Base-by-base conservation (phyloP, 345 rosid species). In the Camelina sativa region DNA sequence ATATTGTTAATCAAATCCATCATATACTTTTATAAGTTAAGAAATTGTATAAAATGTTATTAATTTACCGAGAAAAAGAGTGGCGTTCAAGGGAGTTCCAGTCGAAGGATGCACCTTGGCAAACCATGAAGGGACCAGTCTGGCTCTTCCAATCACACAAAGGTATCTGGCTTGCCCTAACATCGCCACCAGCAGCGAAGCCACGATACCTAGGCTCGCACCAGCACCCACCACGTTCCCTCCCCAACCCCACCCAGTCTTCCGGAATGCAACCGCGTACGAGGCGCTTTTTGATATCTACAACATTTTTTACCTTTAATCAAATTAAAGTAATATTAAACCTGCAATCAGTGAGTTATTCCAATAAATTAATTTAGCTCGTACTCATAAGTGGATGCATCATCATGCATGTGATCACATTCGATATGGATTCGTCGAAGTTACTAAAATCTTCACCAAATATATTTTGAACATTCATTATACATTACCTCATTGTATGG, bases 141-240 rank as follows among this genome's bases (percentile, higher is more conserved):
- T 75, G 25, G 97, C 91, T 85, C 98, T 87, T 46, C 88, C 96
- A 41, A 93, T 84, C 38, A 93, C 98, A 84, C 98, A 93, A 23
- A 93, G 93, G 82, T 93, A 91, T 79, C 98, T 82, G n/a, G 98
- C 92, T 81, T 93, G 98, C 23, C 97, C 98, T 74, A 93, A 76
- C 98, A 93, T 93, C 19, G 98, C 98, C 15, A 93, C 98, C 82
- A 93, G 71, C 2, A 93, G 89, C 20, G 98, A 93, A 46, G 97
- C 97, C 46, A 89, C 91, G n/a, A 91, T 93, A 46, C 98, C 98
- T 84, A 91, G 72, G 75, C 97, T 88, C 63, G 98, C 98, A 66
- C 98, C 98, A 7, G 88, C 96, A 50, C 96, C 97, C 4, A 93
- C 97, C 40, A 89, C 80, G 74, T 93, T 91, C 85, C 97, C 84